Conservation (phyloP, 169 alveolate genomes). For the Plasmodium yoelii region DNA sequence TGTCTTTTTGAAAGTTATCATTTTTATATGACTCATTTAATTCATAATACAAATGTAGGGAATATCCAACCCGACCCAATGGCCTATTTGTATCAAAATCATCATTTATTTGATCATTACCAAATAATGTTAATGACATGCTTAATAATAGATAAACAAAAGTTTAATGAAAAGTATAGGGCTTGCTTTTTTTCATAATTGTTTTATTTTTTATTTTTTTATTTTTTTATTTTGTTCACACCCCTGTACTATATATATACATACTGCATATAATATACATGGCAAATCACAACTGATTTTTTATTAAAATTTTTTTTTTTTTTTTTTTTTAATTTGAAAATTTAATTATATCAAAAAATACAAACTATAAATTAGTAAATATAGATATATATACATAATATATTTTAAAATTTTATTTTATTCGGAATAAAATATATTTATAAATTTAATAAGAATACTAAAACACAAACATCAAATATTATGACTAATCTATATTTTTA, state of each 20-base stretch:
- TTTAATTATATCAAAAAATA: too few species aligned
- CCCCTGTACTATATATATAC: too few species aligned
- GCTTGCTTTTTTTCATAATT: neutral
- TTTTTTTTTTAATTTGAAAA: too few species aligned
- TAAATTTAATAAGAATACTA: slow-evolving; percentile 14
- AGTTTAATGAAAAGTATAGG: neutral
- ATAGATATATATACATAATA: neutral
- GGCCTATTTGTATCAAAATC: slow-evolving; percentile 19
- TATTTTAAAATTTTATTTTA: neutral
- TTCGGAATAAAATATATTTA: slow-evolving; percentile 9
- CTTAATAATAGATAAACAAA: neutral
- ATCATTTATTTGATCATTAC: slow-evolving; percentile 37
- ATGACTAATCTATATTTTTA: neutral
- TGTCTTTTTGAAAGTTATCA: slow-evolving; percentile 2
- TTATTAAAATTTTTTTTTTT: too few species aligned
- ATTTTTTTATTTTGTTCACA: neutral
- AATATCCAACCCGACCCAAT: slow-evolving; percentile 66
- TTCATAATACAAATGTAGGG: slow-evolving; percentile 70
- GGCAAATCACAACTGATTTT: too few species aligned
- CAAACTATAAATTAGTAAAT: too few species aligned
- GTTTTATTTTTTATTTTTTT: neutral
- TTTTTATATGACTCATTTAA: slow-evolving; percentile 10
- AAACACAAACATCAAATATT: too few species aligned
- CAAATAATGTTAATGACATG: slow-evolving; percentile 71
- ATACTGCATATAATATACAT: too few species aligned